Percentiles rank a stretch among this genome's conserved stretches.
Evolutionary conservation across 202 grass and related monocot genomes (phyloP).

Genomic region (Eragrostis tef): DNA sequence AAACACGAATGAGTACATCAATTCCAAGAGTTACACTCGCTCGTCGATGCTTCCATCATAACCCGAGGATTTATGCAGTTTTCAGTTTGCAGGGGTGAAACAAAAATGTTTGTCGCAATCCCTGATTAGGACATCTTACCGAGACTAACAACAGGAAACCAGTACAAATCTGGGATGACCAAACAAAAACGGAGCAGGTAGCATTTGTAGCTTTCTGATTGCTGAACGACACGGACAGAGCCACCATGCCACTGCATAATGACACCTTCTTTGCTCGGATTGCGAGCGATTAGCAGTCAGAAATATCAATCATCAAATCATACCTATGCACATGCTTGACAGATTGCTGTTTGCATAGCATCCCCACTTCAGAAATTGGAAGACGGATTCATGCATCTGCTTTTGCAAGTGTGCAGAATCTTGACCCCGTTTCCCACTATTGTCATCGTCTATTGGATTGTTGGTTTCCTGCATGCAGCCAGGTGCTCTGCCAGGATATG

Average conservation of each 20-base stretch:
- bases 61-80: not conserved
- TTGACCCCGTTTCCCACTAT: not conserved
- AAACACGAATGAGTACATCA: too few species aligned
- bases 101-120: too few species aligned
- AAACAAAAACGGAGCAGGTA: not conserved
- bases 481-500: too few species aligned
- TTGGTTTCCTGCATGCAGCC: not conserved
- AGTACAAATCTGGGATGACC: not conserved
- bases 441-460: not conserved
- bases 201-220: not conserved
- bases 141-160: conserved; percentile 3
- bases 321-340: too few species aligned
- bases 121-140: not conserved
- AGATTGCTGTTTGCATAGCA: too few species aligned
- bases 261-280: not conserved
- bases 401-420: too few species aligned
- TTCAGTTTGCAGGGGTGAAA: not conserved
- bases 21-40: not conserved
- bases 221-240: not conserved
- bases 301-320: too few species aligned
- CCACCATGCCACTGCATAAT: not conserved
- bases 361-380: too few species aligned
- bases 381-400: too few species aligned
- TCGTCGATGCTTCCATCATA: too few species aligned
- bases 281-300: too few species aligned